Evolutionary conservation across 768 basidiomycete genomes (phyloP).

Genomic region (Tylopilus sp.): DNA sequence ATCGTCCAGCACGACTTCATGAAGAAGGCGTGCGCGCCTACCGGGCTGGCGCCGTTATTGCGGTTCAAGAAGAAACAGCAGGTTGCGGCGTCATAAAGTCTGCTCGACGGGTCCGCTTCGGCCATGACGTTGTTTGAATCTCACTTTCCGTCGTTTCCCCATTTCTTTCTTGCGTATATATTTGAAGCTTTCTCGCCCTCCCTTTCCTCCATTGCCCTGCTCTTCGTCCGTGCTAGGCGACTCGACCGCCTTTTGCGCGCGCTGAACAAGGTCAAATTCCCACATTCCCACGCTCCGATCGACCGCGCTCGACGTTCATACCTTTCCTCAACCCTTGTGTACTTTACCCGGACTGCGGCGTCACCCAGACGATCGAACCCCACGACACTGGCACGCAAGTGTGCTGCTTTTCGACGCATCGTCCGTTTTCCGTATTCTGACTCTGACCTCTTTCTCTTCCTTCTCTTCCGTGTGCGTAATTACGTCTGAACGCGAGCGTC

Average conservation of each 20-base stretch:
- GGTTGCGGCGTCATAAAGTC: background rate
- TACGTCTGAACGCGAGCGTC: slow-evolving; percentile 5
- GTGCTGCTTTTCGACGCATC: background rate
- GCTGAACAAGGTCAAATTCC: too few relatives aligned
- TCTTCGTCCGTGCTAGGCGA: background rate
- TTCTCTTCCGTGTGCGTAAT: slow-evolving; percentile 4
- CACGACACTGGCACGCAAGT: background rate
- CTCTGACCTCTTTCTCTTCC: background rate
- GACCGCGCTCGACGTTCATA: too few relatives aligned
- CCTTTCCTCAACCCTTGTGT: too few relatives aligned
- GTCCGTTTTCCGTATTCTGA: background rate
- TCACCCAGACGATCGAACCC: too few relatives aligned
- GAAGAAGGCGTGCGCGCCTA: slow-evolving; percentile 79
- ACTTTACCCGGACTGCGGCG: background rate
- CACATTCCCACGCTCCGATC: too few relatives aligned
- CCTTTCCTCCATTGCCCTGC: background rate
- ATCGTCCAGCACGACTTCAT: slow-evolving; percentile 86
- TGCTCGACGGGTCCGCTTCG: background rate
- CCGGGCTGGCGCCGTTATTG: slow-evolving; percentile 81
- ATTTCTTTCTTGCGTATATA: slow-evolving; percentile 22
- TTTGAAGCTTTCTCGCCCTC: background rate
- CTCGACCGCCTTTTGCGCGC: too few relatives aligned
- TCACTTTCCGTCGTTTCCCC: background rate
- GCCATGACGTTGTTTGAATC: background rate
- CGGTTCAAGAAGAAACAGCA: slow-evolving; percentile 55